Base-by-base conservation (phyloP, 768 basidiomycete genomes). In the Scleroderma bovista region DNA sequence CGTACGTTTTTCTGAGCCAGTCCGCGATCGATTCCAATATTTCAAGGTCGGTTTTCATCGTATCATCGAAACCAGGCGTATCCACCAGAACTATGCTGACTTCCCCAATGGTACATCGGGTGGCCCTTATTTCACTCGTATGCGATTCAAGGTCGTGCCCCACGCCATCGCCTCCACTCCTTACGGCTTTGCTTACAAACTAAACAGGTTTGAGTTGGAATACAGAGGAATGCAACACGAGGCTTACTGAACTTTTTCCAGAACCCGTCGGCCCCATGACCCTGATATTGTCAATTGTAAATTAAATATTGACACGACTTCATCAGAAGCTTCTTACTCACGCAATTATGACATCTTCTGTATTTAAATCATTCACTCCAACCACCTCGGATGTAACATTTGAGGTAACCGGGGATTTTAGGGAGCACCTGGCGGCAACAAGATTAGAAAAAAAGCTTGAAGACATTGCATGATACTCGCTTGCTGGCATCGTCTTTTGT, bases 1-100 rank as follows among this genome's bases (percentile, higher is more conserved):
- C 13, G 13, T 8, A 38, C 34, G 34, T 36, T 3, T 29, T 50
- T 24, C 19, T 29, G 16, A 52, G 19, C 22, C 41, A 49, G 19
- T 3, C 68, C 58, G 75, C 70, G 26, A 76, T 75, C 70, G 73
- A 68, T 19, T 63, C 67, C 19, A 78, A 57, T 8, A 78, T 64
- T 11, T 72, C 74, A 0, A 69, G 65, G 48, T 77, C 75, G 46
- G 68, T 72, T 47, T 62, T 67, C 3, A 20, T 45, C 3, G 75
- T 72, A 54, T 78, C 75, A 55, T 78, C 77, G 50, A 78, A 79
- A 3, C 78, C 78, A 4, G 78, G 78, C 0, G 78, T 79, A 54
- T 80, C 78, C 48, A 80, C 69, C 7, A 80, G 61, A 0, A 64
- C 69, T 20, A 79, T 62, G 17, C 38, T 53, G 7, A 59, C 58